Base-by-base conservation (phyloP, 2,329 filamentous ascomycete genomes). In the Rhinocladiella similis region DNA sequence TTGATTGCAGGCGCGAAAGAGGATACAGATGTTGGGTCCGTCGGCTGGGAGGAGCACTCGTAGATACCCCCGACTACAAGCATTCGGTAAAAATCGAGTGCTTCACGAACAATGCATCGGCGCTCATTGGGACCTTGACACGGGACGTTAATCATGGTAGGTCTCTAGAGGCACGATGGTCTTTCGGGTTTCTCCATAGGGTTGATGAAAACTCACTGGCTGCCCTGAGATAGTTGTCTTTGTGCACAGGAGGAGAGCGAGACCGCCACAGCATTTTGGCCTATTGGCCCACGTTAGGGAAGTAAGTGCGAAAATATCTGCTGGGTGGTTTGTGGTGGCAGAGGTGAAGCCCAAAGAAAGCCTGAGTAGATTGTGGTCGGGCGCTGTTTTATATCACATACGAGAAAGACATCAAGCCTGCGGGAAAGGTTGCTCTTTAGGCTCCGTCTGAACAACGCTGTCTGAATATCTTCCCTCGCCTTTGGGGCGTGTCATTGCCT, bases 41-140 rank as follows among this genome's bases (percentile, higher is more conserved):
- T 29, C 14, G 45, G 29, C 6, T 33, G 53, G 25, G 49, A 36
- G 5, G 45, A 33, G 35, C 69, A 53, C 6, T 66, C 60, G 49
- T 77, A 77, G 12, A 69, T 56, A 10, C 68, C 74, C 18, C 69
- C 71, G 1, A 75, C 64, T 29, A 74, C 63, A 18, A 78, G 64
- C 2, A 68, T 70, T 48, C 75, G 67, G 62, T 78, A 77, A 53
- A 72, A 70, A 1, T 70, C 72, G 5, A 76, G 65, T 25, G 70
- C 66, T 56, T 78, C 74, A 20, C 75, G 68, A 18, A 65, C 68
- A 43, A 77, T 76, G 35, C 69, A 74, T 6, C 75, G 71, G 20
- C 66, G 69, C 60, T 79, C 76, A 53, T 72, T 73, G 6, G 70
- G 68, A 43, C 72, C 73, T 76, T 27, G 4, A 48, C n/a, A 39